These are phyloP conservation scores for Postia placenta DNA, from an alignment of 768 basidiomycete species.

Conservation along the genomic window DNA sequence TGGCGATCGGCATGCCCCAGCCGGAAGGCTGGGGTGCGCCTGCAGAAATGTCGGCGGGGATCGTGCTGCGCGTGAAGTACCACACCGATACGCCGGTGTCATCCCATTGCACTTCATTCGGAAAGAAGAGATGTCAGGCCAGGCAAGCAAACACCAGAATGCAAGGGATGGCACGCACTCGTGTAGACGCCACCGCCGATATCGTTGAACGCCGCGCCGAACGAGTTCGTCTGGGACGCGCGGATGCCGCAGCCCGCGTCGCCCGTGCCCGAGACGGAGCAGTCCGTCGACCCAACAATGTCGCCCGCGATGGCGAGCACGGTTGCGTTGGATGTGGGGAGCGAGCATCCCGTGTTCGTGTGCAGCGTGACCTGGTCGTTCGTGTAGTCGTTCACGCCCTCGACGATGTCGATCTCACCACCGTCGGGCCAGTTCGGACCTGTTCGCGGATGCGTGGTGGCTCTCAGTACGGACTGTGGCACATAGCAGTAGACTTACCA, in stretches of 20 bases:
- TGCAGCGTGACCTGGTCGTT: conserved; percentile 81
- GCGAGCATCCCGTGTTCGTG: conserved; percentile 63
- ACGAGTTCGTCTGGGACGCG: conserved; percentile 52
- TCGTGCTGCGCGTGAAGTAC: conserved; percentile 72
- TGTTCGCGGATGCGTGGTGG: not conserved
- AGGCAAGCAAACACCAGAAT: not conserved
- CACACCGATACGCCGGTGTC: conserved; percentile 67
- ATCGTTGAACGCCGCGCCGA: conserved; percentile 83
- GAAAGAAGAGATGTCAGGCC: not conserved
- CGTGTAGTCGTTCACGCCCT: conserved; percentile 78
- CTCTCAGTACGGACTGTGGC: not conserved
- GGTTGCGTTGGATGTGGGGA: conserved; percentile 42
- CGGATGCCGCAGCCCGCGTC: conserved; percentile 84
- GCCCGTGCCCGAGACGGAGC: conserved; percentile 59
- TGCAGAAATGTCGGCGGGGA: conserved; percentile 73
- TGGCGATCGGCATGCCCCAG: conserved; percentile 77
- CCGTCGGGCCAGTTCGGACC: conserved; percentile 58
- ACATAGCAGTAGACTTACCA: conserved; percentile 20
- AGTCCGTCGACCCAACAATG: conserved; percentile 66
- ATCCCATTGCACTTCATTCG: conserved; percentile 64
- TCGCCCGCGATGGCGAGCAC: conserved; percentile 53
- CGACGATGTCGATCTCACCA: conserved; percentile 82
- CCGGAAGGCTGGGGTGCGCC: conserved; percentile 63
- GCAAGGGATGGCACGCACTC: conserved; percentile 46
- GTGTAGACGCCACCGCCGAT: conserved; percentile 86